These are phyloP conservation scores for Lizonia empirigonia DNA, from an alignment of 2,329 filamentous ascomycete species.

Conservation along the genomic window DNA sequence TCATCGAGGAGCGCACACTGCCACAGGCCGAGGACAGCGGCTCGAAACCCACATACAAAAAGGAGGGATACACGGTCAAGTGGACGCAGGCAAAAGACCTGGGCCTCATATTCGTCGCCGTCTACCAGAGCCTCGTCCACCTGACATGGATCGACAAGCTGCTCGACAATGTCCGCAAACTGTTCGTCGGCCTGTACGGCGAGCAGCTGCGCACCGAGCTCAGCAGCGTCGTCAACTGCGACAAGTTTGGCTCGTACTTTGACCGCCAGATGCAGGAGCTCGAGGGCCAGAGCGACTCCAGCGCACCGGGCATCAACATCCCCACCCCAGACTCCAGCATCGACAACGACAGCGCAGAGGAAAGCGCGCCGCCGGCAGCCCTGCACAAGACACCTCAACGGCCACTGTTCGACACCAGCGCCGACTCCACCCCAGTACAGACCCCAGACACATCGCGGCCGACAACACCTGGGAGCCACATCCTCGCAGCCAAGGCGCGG, in stretches of 20 bases:
- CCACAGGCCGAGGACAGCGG: conserved; percentile 65
- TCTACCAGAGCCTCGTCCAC: conserved; percentile 94
- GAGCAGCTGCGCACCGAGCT: conserved; percentile 83
- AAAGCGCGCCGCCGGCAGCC: conserved; percentile 58
- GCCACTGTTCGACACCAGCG: conserved; percentile 56
- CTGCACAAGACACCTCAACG: conserved; percentile 52
- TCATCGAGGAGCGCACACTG: conserved; percentile 89
- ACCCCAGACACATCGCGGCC: conserved; percentile 81
- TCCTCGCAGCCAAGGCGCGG: conserved; percentile 74
- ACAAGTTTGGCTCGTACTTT: conserved; percentile 85
- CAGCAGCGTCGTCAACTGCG: conserved; percentile 77
- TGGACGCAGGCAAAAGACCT: conserved; percentile 94
- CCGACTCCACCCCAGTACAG: conserved; percentile 71
- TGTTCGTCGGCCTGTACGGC: conserved; percentile 89
- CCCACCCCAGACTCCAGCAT: conserved; percentile 57
- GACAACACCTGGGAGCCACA: conserved; percentile 72
- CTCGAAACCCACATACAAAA: conserved; percentile 76
- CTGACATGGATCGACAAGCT: conserved; percentile 97
- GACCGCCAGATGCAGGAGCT: conserved; percentile 89
- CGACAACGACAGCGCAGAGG: conserved; percentile 55
- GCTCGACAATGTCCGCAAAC: conserved; percentile 89
- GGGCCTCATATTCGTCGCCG: conserved; percentile 93
- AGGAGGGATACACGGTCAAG: conserved; percentile 92
- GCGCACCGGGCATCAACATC: conserved; percentile 48
- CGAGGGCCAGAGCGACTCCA: conserved; percentile 60